These are phyloP conservation scores for Calocybe gangraenosa DNA, from an alignment of 768 basidiomycete genomes.

Conservation along the genomic window DNA sequence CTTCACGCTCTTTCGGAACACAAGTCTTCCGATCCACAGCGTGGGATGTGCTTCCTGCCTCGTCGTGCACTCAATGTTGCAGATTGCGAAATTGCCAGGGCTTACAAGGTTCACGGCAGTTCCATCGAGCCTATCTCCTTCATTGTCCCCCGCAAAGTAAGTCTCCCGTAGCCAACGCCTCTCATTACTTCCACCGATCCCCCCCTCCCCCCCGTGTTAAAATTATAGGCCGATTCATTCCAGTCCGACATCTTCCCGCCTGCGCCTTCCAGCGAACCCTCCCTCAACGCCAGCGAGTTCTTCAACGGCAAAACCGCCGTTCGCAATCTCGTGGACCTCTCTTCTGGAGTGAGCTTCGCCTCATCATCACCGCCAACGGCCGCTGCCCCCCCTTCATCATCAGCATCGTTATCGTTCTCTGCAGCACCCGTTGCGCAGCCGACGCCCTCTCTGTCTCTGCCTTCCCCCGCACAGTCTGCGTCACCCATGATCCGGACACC, in stretches of 20 bases:
- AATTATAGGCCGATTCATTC: constrained; percentile 80
- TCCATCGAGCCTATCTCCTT: constrained; percentile 90
- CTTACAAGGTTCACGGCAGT: constrained; percentile 77
- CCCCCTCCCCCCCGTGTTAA: constrained; percentile 2
- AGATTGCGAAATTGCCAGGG: constrained; percentile 94
- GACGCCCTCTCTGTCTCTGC: too few relatives aligned
- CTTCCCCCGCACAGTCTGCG: constrained; percentile 6
- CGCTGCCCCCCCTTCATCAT: constrained; percentile 25
- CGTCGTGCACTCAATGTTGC: constrained; percentile 82
- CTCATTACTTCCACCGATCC: neutral
- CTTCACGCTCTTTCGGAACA: constrained; percentile 77
- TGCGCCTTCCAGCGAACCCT: constrained; percentile 76
- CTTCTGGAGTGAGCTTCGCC: constrained; percentile 46
- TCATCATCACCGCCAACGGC: constrained; percentile 24
- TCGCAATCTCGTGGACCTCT: constrained; percentile 78
- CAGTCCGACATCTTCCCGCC: constrained; percentile 97
- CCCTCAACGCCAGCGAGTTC: constrained; percentile 80
- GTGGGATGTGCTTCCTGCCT: constrained; percentile 96
- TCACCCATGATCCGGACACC: neutral
- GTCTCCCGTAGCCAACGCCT: constrained; percentile 17
- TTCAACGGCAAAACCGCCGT: constrained; percentile 78
- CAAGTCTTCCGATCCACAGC: constrained; percentile 89
- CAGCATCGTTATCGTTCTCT: too few relatives aligned
- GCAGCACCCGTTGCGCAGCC: too few relatives aligned
- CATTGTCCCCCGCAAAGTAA: constrained; percentile 89